Evolutionary conservation across 768 basidiomycete genomes (phyloP).

Genomic region (Phylloporus sp.): DNA sequence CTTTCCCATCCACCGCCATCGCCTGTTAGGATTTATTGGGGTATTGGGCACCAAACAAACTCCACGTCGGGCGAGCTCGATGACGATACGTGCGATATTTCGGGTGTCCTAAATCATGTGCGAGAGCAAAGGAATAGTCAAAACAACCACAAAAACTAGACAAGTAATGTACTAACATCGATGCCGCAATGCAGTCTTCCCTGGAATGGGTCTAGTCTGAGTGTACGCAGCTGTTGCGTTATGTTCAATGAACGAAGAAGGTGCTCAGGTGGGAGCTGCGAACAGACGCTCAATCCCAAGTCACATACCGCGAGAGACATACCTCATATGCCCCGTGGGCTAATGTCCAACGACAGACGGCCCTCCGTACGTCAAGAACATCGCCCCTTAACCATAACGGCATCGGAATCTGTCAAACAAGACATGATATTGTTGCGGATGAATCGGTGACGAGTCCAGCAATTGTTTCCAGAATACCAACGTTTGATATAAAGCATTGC

Average conservation of each 20-base stretch:
- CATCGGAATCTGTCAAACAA: conserved; percentile 49
- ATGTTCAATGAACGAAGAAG: conserved; percentile 53
- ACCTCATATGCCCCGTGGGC: conserved; percentile 16
- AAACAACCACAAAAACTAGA: background rate
- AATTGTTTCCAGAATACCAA: conserved; percentile 29
- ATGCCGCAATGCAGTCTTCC: conserved; percentile 88
- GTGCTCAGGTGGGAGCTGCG: conserved; percentile 15
- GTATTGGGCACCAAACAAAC: conserved; percentile 72
- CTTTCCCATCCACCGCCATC: conserved; percentile 88
- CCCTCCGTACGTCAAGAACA: conserved; percentile 67
- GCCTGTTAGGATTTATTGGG: conserved; percentile 55
- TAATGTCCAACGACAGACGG: conserved; percentile 46
- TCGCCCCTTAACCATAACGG: conserved; percentile 74
- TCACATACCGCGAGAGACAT: background rate
- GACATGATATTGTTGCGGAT: conserved; percentile 4
- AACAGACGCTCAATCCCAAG: background rate
- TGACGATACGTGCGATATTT: conserved; percentile 80
- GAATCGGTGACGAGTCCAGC: background rate
- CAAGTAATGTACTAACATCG: conserved; percentile 59
- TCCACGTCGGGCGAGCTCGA: conserved; percentile 70
- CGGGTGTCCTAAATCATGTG: conserved; percentile 65
- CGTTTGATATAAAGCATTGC: conserved; percentile 85
- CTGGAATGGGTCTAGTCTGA: conserved; percentile 70
- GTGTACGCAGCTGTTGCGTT: conserved; percentile 65
- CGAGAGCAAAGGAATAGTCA: conserved; percentile 5